Conservation (phyloP, 176 grass and related monocot genomes). For the Stipa capillata region DNA sequence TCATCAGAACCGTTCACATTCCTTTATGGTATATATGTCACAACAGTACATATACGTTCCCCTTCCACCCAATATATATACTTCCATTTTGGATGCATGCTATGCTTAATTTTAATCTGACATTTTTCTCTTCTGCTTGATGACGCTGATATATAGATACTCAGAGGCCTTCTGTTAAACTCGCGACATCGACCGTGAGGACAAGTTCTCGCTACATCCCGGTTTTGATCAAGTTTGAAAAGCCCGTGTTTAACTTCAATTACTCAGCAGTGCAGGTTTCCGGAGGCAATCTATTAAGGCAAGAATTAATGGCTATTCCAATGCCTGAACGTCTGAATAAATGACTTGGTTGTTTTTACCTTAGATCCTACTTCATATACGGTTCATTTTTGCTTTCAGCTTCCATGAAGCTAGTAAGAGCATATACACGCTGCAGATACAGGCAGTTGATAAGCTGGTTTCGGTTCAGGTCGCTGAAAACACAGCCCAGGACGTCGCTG, state of each 20-base stretch:
- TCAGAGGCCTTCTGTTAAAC: conserved; percentile 61
- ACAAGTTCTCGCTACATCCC: conserved; percentile 56
- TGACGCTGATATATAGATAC: conserved; percentile 37
- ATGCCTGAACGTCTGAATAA: not conserved
- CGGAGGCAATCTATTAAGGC: conserved; percentile 64
- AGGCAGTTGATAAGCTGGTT: conserved; percentile 50
- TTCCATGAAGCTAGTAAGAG: conserved; percentile 85
- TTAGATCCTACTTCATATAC: not conserved
- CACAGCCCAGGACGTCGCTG: conserved; percentile 62
- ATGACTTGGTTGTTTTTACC: not conserved
- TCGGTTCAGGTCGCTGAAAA: conserved; percentile 71
- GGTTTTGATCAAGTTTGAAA: conserved; percentile 79
- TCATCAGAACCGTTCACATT: conserved; percentile 56
- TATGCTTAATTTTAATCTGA: not conserved
- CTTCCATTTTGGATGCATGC: not conserved
- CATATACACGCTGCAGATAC: conserved; percentile 53
- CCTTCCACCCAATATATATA: not conserved
- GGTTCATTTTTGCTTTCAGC: conserved; percentile 34
- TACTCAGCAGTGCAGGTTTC: conserved; percentile 59
- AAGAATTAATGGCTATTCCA: conserved; percentile 10
- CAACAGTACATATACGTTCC: not conserved
- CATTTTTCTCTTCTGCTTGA: not conserved
- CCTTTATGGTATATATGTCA: conserved; percentile 59
- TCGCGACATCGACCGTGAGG: conserved; percentile 53
- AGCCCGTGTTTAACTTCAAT: conserved; percentile 88